These are phyloP conservation scores for Lactifluus piperatus DNA, from an alignment of 768 basidiomycete species.

Conservation along the genomic window DNA sequence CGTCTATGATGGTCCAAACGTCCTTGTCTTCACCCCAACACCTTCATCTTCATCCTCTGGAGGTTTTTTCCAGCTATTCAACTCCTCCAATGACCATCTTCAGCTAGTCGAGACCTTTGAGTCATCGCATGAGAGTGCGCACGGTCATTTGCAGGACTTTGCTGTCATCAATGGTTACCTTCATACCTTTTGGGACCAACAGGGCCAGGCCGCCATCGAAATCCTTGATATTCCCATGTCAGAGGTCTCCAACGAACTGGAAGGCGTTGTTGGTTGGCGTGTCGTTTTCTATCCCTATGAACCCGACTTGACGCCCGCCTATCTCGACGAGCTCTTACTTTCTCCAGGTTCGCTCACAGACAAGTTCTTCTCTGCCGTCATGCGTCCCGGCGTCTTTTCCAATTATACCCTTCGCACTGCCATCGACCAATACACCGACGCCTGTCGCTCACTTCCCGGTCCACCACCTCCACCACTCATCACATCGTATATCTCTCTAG, in stretches of 20 bases:
- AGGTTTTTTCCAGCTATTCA: constrained; percentile 70
- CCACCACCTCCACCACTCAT: constrained; percentile 48
- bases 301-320: constrained; percentile 72
- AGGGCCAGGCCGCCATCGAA: constrained; percentile 67
- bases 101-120: constrained; percentile 50
- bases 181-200: constrained; percentile 72
- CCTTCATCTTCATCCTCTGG: constrained; percentile 54
- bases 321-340: constrained; percentile 77
- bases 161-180: constrained; percentile 43
- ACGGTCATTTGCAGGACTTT: constrained; percentile 76
- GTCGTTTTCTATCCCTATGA: constrained; percentile 56
- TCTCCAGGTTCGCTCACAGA: constrained; percentile 63
- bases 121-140: constrained; percentile 49
- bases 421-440: constrained; percentile 71
- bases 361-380: constrained; percentile 73
- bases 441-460: constrained; percentile 58
- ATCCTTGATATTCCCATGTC: constrained; percentile 39
- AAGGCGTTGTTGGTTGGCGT: constrained; percentile 38
- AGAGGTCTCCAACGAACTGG: constrained; percentile 27
- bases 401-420: constrained; percentile 71
- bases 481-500: constrained; percentile 53
- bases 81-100: constrained; percentile 48
- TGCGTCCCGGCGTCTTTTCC: constrained; percentile 86
- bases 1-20: constrained; percentile 54
- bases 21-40: constrained; percentile 67